A percentile compares a stretch with the other conserved stretches of the same genome.
phyloP scores from a whole-genome alignment of 2,329 filamentous ascomycete species.

The Microcyclospora pomicola region DNA sequence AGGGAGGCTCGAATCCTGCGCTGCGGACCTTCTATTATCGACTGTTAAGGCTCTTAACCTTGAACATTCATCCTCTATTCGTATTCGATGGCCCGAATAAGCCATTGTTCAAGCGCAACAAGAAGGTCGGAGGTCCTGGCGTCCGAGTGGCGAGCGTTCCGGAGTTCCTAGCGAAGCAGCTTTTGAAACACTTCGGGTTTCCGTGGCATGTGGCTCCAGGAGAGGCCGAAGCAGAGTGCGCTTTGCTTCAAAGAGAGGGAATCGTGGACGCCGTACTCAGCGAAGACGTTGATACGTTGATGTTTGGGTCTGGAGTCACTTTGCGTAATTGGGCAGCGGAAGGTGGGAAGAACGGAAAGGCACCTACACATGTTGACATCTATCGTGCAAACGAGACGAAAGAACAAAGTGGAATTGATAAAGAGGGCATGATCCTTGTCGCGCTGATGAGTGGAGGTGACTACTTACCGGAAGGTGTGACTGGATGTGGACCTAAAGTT shows the following conservation, averaged over 20 bases:
- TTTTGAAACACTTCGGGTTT: conserved; percentile 77
- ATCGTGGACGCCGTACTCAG: conserved; percentile 88
- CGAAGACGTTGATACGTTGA: conserved; percentile 83
- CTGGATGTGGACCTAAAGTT: conserved; percentile 73
- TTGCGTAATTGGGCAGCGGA: conserved; percentile 47
- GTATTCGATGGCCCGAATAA: conserved; percentile 82
- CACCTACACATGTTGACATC: conserved; percentile 72
- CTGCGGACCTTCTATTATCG: conserved; percentile 88
- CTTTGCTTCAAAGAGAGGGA: conserved; percentile 64
- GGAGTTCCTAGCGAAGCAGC: conserved; percentile 63
- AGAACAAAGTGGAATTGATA: conserved; percentile 49
- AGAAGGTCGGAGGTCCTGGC: conserved; percentile 46
- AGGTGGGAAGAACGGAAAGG: conserved; percentile 42
- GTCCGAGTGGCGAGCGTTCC: conserved; percentile 52
- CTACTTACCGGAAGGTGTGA: conserved; percentile 77
- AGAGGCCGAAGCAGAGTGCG: conserved; percentile 93
- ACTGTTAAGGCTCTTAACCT: conserved; percentile 58
- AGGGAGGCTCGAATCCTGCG: conserved; percentile 77
- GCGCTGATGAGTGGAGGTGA: conserved; percentile 93
- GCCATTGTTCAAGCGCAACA: conserved; percentile 78
- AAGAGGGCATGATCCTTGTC: conserved; percentile 83
- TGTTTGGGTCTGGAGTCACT: conserved; percentile 79
- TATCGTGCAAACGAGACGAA: conserved; percentile 53
- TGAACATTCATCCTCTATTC: conserved; percentile 76
- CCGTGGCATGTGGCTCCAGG: conserved; percentile 75